Percentiles rank a stretch among this genome's conserved stretches.
Evolutionary conservation across 2,329 filamentous ascomycete species (phyloP).

Genomic region (Laburnicola sp.): DNA sequence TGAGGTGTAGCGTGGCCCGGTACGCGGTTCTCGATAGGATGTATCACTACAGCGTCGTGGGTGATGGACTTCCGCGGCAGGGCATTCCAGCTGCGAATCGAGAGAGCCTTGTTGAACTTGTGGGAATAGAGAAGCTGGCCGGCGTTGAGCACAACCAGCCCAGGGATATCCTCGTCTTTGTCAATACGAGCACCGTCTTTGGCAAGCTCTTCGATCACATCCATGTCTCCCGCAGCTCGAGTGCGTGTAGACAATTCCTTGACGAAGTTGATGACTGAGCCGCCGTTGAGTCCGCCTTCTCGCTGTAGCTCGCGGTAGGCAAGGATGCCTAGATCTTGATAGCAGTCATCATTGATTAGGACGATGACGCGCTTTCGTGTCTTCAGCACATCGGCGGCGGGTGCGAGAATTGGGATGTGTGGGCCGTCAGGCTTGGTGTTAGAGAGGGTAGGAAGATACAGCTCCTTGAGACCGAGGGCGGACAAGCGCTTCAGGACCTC

Average conservation of each 20-base stretch:
- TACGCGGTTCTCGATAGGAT: conserved; percentile 63
- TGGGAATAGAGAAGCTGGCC: conserved; percentile 80
- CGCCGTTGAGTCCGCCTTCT: conserved; percentile 66
- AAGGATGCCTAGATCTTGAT: conserved; percentile 73
- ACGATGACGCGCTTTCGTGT: conserved; percentile 67
- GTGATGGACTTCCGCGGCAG: conserved; percentile 64
- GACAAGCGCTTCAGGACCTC: conserved; percentile 66
- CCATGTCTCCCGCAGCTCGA: conserved; percentile 1
- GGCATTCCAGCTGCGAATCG: conserved; percentile 58
- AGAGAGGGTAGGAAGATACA: conserved; percentile 64
- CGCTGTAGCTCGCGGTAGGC: conserved; percentile 69
- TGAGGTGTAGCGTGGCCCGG: conserved; percentile 59
- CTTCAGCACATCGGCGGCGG: conserved; percentile 54
- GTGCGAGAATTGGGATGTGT: conserved; percentile 71
- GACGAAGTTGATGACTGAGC: conserved; percentile 70
- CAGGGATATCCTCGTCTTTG: conserved; percentile 47
- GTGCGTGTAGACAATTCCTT: conserved; percentile 47
- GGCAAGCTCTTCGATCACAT: conserved; percentile 15
- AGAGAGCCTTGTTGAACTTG: conserved; percentile 63
- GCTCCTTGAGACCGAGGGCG: conserved; percentile 60
- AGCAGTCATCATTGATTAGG: conserved; percentile 73
- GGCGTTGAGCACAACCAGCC: conserved; percentile 74
- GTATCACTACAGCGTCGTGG: conserved; percentile 58
- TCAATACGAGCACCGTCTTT: conserved; percentile 25
- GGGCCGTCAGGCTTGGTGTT: conserved; percentile 48